Conservation (phyloP, 169 alveolate species). For the Cryptosporidium xiaoi region DNA sequence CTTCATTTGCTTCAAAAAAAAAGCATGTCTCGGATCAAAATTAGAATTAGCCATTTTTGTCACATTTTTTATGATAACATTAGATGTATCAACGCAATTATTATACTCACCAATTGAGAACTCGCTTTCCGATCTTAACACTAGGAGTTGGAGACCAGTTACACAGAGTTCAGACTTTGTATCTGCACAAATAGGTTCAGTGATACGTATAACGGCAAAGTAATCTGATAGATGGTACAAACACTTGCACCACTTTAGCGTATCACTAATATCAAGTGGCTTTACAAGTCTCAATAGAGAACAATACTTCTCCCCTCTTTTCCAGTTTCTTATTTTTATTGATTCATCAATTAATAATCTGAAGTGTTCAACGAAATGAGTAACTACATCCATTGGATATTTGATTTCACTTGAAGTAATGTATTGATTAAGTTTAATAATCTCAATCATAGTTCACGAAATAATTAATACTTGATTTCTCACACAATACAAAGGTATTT, state of each 20-base stretch:
- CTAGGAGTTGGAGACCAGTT: not conserved
- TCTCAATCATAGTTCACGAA: conserved; percentile 6
- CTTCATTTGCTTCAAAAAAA: conserved; percentile 21
- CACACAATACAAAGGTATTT: too few species aligned
- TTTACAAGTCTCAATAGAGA: conserved; percentile 18
- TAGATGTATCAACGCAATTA: conserved; percentile 39
- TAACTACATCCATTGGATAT: not conserved
- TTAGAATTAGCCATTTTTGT: not conserved
- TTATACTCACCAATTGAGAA: conserved; percentile 31
- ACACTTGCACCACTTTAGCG: conserved; percentile 54
- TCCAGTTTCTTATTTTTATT: conserved; percentile 65
- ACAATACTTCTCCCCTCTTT: conserved; percentile 64
- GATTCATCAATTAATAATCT: conserved; percentile 39
- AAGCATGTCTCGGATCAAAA: not conserved
- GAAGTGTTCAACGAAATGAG: conserved; percentile 11
- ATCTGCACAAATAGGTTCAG: not conserved
- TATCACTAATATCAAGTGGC: conserved; percentile 15
- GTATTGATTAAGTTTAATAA: too few species aligned
- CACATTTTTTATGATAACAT: not conserved
- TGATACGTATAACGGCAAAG: conserved; percentile 44
- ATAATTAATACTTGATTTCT: not conserved
- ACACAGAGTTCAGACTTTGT: not conserved
- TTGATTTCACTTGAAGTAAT: too few species aligned
- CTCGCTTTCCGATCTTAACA: conserved; percentile 57
- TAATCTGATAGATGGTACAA: conserved; percentile 46